A percentile compares a stretch with the other conserved stretches of the same genome.
Conservation (phyloP, 140 eudicot genomes). For the Senecio squalidus region DNA sequence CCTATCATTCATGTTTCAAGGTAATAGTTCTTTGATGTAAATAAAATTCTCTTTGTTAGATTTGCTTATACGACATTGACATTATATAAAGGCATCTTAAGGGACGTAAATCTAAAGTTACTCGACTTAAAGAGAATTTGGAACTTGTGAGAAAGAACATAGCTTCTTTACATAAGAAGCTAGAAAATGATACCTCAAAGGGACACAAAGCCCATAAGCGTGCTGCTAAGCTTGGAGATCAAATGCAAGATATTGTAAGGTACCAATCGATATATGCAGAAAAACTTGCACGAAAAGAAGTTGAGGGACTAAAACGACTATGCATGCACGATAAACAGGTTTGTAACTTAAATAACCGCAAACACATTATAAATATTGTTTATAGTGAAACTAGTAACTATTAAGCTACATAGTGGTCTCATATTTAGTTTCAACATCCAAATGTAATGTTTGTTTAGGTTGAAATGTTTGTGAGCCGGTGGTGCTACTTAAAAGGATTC, state of each 20-base stretch:
- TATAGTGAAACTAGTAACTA: too few species aligned
- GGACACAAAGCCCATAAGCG: background rate
- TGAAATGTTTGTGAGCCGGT: conserved; percentile 6
- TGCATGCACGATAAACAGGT: conserved; percentile 6
- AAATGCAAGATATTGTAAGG: background rate
- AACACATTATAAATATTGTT: too few species aligned
- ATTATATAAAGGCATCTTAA: background rate
- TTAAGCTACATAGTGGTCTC: too few species aligned
- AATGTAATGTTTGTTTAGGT: conserved; percentile 5
- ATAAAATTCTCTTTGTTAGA: conserved; percentile 1
- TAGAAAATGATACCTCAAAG: conserved; percentile 9
- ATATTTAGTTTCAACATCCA: too few species aligned
- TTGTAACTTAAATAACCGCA: background rate
- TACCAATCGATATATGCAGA: conserved; percentile 3
- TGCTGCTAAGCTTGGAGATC: background rate
- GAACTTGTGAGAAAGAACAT: conserved; percentile 13
- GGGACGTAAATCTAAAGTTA: conserved; percentile 12
- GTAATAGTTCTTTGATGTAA: conserved; percentile 2
- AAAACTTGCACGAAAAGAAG: conserved; percentile 3
- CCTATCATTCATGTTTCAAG: background rate
- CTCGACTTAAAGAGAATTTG: conserved; percentile 12
- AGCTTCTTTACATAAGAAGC: conserved; percentile 4
- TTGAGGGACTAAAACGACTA: conserved; percentile 1
- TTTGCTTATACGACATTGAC: conserved; percentile 9
- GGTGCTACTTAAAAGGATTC: conserved; percentile 8